Percentiles rank a stretch among this genome's conserved stretches.
Evolutionary conservation across 2,329 filamentous ascomycete genomes (phyloP).

Genomic region (Fusarium compactum): DNA sequence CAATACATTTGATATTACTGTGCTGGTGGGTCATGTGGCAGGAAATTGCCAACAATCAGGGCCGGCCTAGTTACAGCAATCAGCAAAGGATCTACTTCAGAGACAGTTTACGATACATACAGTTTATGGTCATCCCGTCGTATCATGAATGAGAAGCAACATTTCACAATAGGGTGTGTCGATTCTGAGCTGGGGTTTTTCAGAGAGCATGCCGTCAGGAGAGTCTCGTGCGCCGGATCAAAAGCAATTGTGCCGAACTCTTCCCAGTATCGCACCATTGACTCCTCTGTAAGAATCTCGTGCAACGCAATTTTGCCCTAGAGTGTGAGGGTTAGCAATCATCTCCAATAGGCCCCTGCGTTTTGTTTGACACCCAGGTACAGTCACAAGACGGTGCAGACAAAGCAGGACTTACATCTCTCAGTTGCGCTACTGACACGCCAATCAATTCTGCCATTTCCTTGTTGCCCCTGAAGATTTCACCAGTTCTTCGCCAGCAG

Average conservation of each 20-base stretch:
- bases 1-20: constrained; percentile 31
- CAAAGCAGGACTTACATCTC: constrained; percentile 76
- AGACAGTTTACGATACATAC: constrained; percentile 66
- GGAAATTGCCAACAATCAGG: constrained; percentile 95
- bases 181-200: constrained; percentile 82
- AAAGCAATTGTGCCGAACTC: constrained; percentile 99
- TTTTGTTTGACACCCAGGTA: constrained; percentile 7
- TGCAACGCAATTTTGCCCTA: constrained; percentile 95
- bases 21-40: constrained; percentile 78
- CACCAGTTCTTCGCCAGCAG: constrained; percentile 95
- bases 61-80: constrained; percentile 74
- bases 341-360: not conserved
- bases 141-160: constrained; percentile 98
- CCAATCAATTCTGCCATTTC: constrained; percentile 98
- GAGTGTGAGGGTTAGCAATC: constrained; percentile 32
- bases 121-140: constrained; percentile 95
- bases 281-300: constrained; percentile 95
- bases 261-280: constrained; percentile 97
- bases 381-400: constrained; percentile 16
- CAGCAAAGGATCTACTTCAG: constrained; percentile 46
- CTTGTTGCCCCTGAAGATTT: constrained; percentile 97
- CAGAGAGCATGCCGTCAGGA: constrained; percentile 91
- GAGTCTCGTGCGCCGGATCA: constrained; percentile 91
- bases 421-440: constrained; percentile 87
- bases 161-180: constrained; percentile 81